Evolutionary conservation across 2,329 filamentous ascomycete species (phyloP).

Genomic region (Colletotrichum siamense): DNA sequence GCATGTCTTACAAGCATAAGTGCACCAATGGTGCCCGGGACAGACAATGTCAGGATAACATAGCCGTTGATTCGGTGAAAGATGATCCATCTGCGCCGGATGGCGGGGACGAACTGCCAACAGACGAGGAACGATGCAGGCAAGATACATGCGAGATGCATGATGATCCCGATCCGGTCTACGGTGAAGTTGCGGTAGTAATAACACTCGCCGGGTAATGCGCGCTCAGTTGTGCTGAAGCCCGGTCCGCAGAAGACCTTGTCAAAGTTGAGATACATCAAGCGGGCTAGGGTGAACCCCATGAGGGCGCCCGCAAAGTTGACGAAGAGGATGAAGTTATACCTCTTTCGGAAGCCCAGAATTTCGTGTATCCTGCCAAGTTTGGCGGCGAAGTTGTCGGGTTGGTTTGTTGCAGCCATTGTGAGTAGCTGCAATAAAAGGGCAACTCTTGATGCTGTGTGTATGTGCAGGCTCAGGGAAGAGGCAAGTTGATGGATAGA

Average conservation of each 20-base stretch:
- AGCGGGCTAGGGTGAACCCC: slow-evolving; percentile 52
- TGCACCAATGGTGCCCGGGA: slow-evolving; percentile 49
- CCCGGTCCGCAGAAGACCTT: slow-evolving; percentile 31
- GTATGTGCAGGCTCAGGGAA: not conserved
- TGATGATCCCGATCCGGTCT: slow-evolving; percentile 44
- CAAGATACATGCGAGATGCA: slow-evolving; percentile 48
- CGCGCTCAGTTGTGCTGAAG: slow-evolving; percentile 1
- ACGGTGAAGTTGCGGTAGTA: slow-evolving; percentile 33
- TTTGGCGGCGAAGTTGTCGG: not conserved
- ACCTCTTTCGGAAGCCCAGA: not conserved
- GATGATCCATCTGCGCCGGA: slow-evolving; percentile 51
- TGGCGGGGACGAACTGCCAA: slow-evolving; percentile 51
- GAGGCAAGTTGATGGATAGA: not conserved
- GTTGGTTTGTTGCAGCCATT: not conserved
- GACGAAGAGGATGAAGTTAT: slow-evolving; percentile 23
- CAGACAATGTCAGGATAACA: slow-evolving; percentile 49
- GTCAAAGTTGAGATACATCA: slow-evolving; percentile 52
- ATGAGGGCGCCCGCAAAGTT: slow-evolving; percentile 47
- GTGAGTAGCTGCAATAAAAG: not conserved
- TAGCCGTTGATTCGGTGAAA: slow-evolving; percentile 67
- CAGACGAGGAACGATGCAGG: slow-evolving; percentile 46
- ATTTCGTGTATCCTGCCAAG: not conserved
- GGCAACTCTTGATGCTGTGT: not conserved
- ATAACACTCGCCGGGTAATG: slow-evolving; percentile 46
- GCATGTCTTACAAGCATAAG: slow-evolving; percentile 55